Base-by-base conservation (phyloP, 1,139 yeast species). In the Sugiyamaella neomexicana region DNA sequence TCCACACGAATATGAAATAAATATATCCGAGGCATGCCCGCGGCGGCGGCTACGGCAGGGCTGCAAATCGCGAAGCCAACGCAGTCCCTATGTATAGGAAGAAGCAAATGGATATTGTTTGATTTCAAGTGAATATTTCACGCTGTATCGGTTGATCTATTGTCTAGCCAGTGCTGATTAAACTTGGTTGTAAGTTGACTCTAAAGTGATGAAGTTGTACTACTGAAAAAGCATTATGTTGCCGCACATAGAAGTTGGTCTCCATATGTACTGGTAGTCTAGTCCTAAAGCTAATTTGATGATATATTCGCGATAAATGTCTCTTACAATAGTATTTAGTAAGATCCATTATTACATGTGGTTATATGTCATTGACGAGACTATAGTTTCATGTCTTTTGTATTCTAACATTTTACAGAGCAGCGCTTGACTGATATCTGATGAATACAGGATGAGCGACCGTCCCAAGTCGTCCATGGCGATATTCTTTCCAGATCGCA, bases 401-500 rank as follows among this genome's bases (percentile, higher is more conserved):
- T 9, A 12, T 39, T 5, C 44, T 34, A 34, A 34, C 38, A 12
- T n/a, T 34, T 34, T n/a, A 7, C 16, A 34, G 38, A 34, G 13
- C 15, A 40, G 25, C 15, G 37, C 32, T 25, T 17, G 13, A 12
- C 16, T n/a, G 29, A 42, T 12, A 29, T 13, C 16, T 29, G 36
- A 34, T 34, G 37, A 44, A 47, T 38, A 36, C 40, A 47, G 29
- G 17, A 52, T 52, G 55, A 41, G 49, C 29, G 55, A 27, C 23
- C 50, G 53, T 37, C 32, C 46, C 12, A 50, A 46, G 53, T 47
- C 57, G 12, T 57, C 59, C 12, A 42, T 58, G 56, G 56, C 59
- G 5, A 50, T 52, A 32, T 58, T 56, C 34, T 58, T 58, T 51
- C 60, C 60, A 6, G 60, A 56, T 29, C 56, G 59, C 12, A 55